phyloP scores from a whole-genome alignment of 805 yeast genomes.

The Kuraishia borneana region DNA sequence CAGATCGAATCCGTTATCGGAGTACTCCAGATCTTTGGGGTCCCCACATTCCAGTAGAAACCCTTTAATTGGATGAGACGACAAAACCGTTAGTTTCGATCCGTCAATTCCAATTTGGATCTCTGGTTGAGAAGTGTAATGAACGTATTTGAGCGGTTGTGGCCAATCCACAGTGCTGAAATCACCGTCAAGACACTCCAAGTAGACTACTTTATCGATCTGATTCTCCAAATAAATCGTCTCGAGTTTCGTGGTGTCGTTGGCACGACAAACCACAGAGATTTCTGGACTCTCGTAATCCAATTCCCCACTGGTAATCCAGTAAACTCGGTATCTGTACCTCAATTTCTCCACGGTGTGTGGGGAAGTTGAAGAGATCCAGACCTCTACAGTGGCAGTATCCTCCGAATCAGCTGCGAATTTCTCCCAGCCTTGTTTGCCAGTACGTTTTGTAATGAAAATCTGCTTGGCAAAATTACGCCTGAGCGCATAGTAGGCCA shows the following conservation, averaged over 20 bases:
- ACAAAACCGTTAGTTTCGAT: constrained; percentile 6
- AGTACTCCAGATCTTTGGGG: constrained; percentile 12
- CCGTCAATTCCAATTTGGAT: background rate
- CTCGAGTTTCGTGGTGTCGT: constrained; percentile 3
- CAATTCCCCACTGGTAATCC: background rate
- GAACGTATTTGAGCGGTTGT: constrained; percentile 29
- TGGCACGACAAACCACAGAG: constrained; percentile 5
- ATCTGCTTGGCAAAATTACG: constrained; percentile 17
- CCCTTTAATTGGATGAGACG: constrained; percentile 31
- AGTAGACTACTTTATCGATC: background rate
- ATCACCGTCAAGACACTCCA: background rate
- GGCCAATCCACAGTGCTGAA: constrained; percentile 36
- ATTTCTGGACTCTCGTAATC: background rate
- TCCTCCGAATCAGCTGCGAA: constrained; percentile 8
- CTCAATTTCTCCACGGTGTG: background rate
- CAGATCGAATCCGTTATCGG: constrained; percentile 36
- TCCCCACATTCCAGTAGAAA: constrained; percentile 19
- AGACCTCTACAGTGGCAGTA: constrained; percentile 3
- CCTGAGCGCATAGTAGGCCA: constrained; percentile 34
- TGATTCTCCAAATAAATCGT: background rate
- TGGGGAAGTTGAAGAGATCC: background rate
- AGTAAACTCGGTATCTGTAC: constrained; percentile 15
- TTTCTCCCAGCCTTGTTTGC: constrained; percentile 1
- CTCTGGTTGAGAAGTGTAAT: constrained; percentile 11
- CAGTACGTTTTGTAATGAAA: constrained; percentile 1